Evolutionary conservation across 176 grass and related monocot species (phyloP).

Genomic region (Pontederia paniculata): DNA sequence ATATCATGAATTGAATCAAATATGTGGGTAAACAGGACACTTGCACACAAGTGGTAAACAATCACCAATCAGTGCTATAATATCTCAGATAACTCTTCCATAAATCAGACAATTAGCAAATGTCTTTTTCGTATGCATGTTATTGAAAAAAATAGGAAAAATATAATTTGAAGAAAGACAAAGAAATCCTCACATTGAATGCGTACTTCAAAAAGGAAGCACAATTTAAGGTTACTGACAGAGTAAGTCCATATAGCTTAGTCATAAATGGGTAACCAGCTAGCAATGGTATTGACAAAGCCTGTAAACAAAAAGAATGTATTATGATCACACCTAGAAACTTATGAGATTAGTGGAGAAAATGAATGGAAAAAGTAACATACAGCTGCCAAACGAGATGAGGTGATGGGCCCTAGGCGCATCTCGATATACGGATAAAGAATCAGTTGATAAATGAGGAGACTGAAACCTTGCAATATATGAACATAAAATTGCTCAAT

Average conservation of each 20-base stretch:
- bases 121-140: no score
- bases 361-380: conserved; percentile 7
- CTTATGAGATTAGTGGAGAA: background rate
- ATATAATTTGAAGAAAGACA: background rate
- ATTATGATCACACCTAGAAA: background rate
- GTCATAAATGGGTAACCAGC: conserved; percentile 48
- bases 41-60: no score
- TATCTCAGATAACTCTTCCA: no score
- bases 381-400: conserved; percentile 33
- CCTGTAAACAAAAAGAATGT: conserved; percentile 21
- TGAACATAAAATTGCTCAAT: conserved; percentile 5
- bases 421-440: conserved; percentile 37
- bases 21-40: no score
- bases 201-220: conserved; percentile 47
- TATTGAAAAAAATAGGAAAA: background rate
- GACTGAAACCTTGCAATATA: conserved; percentile 35
- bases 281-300: conserved; percentile 49
- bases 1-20: no score
- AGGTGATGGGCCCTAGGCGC: conserved; percentile 32
- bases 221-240: conserved; percentile 39
- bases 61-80: no score
- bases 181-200: conserved; percentile 4
- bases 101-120: no score
- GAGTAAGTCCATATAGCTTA: conserved; percentile 31
- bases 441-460: conserved; percentile 64